phyloP scores from a whole-genome alignment of 129 eudicot species.

The Lonicera japonica region DNA sequence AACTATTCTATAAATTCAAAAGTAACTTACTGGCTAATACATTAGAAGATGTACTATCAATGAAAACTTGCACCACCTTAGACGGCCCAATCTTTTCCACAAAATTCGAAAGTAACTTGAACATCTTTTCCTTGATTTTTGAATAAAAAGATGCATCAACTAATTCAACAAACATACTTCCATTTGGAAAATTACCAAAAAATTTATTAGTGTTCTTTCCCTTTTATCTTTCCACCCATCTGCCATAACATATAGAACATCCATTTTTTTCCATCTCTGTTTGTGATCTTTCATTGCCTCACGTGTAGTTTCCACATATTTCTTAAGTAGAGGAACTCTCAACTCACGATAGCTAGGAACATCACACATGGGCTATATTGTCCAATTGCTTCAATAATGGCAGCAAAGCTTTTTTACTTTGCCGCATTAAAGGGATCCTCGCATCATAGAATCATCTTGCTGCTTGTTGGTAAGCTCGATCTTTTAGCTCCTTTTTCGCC shows the following conservation, averaged over 20 bases:
- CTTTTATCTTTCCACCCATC: conserved; percentile 20
- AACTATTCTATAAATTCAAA: neutral
- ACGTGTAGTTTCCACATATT: too few species aligned
- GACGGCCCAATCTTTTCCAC: neutral
- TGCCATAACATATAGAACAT: conserved; percentile 12
- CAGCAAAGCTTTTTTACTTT: conserved; percentile 2
- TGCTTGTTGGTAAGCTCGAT: neutral
- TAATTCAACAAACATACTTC: too few species aligned
- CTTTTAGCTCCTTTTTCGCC: too few species aligned
- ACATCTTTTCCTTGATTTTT: neutral
- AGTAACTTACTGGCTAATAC: too few species aligned
- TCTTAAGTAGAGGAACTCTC: conserved; percentile 8
- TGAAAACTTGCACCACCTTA: too few species aligned
- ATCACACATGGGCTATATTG: conserved; percentile 9
- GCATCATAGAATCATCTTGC: conserved; percentile 21
- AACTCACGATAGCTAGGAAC: conserved; percentile 15
- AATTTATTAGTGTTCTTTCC: conserved; percentile 11
- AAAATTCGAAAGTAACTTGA: neutral
- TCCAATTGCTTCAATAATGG: conserved; percentile 4
- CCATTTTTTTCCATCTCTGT: conserved; percentile 21
- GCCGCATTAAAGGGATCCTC: conserved; percentile 14
- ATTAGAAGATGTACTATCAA: too few species aligned
- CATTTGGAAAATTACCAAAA: too few species aligned
- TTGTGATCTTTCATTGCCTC: neutral
- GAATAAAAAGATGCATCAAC: too few species aligned